phyloP scores from a whole-genome alignment of 176 grass and related monocot species.

The Oryza coarctata region DNA sequence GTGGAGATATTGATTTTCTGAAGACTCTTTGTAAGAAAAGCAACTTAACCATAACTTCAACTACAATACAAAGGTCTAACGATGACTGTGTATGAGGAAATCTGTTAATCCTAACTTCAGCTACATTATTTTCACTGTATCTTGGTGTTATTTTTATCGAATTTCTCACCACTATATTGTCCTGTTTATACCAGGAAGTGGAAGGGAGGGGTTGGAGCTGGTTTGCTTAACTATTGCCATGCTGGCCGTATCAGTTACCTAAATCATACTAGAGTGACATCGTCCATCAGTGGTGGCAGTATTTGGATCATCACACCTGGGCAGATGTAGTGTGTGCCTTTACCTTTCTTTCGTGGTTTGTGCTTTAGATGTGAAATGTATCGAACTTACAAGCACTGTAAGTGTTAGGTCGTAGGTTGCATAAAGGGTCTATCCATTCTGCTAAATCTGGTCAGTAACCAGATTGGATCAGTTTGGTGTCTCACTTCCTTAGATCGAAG shows the following conservation, averaged over 20 bases:
- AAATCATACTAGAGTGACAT: constrained; percentile 44
- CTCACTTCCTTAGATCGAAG: constrained; percentile 31
- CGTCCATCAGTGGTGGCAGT: constrained; percentile 54
- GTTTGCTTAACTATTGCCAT: constrained; percentile 22
- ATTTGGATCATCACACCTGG: constrained; percentile 67
- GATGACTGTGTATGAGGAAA: not conserved
- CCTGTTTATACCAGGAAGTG: constrained; percentile 31
- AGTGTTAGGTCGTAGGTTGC: constrained; percentile 38
- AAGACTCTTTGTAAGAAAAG: not conserved
- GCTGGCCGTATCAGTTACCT: constrained; percentile 14
- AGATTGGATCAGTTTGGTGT: constrained; percentile 31
- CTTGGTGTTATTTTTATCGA: not conserved
- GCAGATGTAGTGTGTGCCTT: constrained; percentile 52
- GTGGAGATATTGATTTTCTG: not conserved
- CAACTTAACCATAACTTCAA: not conserved
- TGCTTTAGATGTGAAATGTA: constrained; percentile 39
- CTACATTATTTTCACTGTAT: not conserved
- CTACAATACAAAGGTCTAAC: not conserved
- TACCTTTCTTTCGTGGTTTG: constrained; percentile 32
- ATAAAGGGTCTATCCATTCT: constrained; percentile 44
- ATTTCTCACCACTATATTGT: not conserved
- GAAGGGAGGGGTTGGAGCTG: constrained; percentile 29
- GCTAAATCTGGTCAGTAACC: constrained; percentile 32
- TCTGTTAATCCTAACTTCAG: not conserved
- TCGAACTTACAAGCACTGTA: constrained; percentile 29